A percentile compares a stretch with the other conserved stretches of the same genome.
These are phyloP conservation scores for Ophiostoma fasciatum DNA, from an alignment of 2,329 filamentous ascomycete genomes.

Conservation along the genomic window DNA sequence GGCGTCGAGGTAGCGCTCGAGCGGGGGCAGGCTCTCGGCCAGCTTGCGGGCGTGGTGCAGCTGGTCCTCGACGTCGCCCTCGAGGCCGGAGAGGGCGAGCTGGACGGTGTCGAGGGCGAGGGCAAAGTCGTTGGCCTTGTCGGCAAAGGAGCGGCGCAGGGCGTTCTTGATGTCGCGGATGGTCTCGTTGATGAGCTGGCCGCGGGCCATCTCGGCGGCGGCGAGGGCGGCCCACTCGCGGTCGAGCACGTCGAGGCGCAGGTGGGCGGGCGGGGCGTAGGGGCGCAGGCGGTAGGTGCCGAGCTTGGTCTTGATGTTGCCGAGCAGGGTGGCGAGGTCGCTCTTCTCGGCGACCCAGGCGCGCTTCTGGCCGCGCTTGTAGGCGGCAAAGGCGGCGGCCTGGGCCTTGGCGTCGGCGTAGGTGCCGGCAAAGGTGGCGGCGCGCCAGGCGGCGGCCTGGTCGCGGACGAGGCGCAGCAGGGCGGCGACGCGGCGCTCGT, in stretches of 20 bases:
- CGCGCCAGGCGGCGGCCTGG: slow-evolving; percentile 64
- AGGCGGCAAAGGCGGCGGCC: slow-evolving; percentile 64
- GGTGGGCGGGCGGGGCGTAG: slow-evolving; percentile 75
- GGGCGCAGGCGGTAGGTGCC: slow-evolving; percentile 84
- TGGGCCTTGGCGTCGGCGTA: slow-evolving; percentile 88
- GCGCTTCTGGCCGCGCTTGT: slow-evolving; percentile 82
- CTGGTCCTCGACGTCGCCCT: slow-evolving; percentile 94
- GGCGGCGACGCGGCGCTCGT: slow-evolving; percentile 78
- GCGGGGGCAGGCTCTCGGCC: slow-evolving; percentile 68
- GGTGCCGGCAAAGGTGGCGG: slow-evolving; percentile 74
- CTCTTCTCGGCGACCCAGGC: slow-evolving; percentile 97
- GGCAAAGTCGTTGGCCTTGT: slow-evolving; percentile 97
- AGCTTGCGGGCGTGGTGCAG: slow-evolving; percentile 73
- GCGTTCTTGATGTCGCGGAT: slow-evolving; percentile 98
- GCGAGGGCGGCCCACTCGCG: slow-evolving; percentile 67
- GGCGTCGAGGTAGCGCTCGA: slow-evolving; percentile 82
- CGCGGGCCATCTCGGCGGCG: slow-evolving; percentile 71
- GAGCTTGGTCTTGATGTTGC: slow-evolving; percentile 98
- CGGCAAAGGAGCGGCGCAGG: slow-evolving; percentile 80
- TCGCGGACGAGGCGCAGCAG: slow-evolving; percentile 59
- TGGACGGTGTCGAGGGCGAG: slow-evolving; percentile 90
- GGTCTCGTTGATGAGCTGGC: slow-evolving; percentile 92
- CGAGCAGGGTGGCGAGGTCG: slow-evolving; percentile 78
- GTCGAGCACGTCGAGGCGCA: slow-evolving; percentile 72
- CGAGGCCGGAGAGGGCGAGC: slow-evolving; percentile 86